Evolutionary conservation across 306 rosid genomes (phyloP).

Genomic region (Crotalaria pallida): DNA sequence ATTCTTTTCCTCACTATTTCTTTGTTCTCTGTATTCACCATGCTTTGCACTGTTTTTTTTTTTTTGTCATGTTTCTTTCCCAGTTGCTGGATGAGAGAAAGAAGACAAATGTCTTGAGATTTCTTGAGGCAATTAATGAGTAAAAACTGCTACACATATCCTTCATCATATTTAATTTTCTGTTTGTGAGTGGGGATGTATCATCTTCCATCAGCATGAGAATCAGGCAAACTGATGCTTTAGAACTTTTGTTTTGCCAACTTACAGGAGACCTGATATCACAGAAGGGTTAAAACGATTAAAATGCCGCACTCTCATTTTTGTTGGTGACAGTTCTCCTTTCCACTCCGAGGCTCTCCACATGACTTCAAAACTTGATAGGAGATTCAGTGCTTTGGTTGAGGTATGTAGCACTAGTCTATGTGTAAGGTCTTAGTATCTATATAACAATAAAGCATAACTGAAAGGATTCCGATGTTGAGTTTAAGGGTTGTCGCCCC

Average conservation of each 20-base stretch:
- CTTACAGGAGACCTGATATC: conserved; percentile 81
- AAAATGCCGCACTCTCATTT: conserved; percentile 82
- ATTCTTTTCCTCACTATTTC: neutral
- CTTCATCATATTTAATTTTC: neutral
- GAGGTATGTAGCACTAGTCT: conserved; percentile 52
- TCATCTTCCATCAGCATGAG: neutral
- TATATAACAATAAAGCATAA: neutral
- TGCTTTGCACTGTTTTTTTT: conserved; percentile 14
- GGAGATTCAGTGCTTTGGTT: conserved; percentile 89
- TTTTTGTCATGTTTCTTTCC: conserved; percentile 24
- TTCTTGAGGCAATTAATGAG: conserved; percentile 76
- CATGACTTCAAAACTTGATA: conserved; percentile 83
- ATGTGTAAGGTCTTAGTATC: neutral
- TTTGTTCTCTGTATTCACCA: neutral
- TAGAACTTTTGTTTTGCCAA: conserved; percentile 21
- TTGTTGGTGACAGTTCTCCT: conserved; percentile 96
- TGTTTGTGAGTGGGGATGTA: neutral
- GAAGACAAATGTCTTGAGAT: conserved; percentile 60
- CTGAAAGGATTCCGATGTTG: neutral
- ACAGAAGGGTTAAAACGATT: conserved; percentile 71
- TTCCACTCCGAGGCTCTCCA: conserved; percentile 89
- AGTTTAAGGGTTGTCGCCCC: neutral
- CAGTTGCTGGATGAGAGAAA: conserved; percentile 95
- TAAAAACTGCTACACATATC: conserved; percentile 25
- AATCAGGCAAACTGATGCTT: neutral